phyloP scores from a whole-genome alignment of 1,284 basidiomycete genomes.

The Uromyces viciae-fabae region DNA sequence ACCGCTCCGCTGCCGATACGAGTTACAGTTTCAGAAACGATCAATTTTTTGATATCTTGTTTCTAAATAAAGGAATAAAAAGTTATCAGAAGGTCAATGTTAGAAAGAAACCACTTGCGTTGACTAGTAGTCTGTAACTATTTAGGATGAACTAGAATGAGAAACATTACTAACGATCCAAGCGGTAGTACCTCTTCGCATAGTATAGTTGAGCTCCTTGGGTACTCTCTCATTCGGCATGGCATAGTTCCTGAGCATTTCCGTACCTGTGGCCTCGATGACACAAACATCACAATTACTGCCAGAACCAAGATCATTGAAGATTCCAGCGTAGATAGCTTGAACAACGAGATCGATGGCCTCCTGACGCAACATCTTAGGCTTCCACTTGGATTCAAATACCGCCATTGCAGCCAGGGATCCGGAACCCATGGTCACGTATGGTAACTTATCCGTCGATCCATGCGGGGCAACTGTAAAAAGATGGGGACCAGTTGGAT shows the following conservation, averaged over 20 bases:
- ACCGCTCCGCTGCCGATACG: conserved; percentile 18
- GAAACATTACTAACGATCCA: conserved; percentile 34
- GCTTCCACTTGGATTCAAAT: conserved; percentile 82
- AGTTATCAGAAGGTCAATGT: background rate
- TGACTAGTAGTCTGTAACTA: no score
- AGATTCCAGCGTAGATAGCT: conserved; percentile 92
- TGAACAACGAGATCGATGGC: conserved; percentile 79
- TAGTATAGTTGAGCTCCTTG: conserved; percentile 79
- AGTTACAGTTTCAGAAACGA: conserved; percentile 36
- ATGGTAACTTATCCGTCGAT: conserved; percentile 96
- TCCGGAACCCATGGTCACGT: conserved; percentile 98
- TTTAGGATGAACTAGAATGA: no score
- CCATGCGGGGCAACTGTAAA: conserved; percentile 97
- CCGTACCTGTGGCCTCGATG: conserved; percentile 67
- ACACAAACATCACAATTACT: conserved; percentile 96
- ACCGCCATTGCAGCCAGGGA: conserved; percentile 96
- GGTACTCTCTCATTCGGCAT: conserved; percentile 65
- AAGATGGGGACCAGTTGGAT: conserved; percentile 84
- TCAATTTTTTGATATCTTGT: conserved; percentile 41
- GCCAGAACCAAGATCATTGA: conserved; percentile 97
- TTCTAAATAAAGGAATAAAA: conserved; percentile 17
- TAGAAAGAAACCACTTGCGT: background rate
- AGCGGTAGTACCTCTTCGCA: conserved; percentile 79
- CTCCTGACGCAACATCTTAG: conserved; percentile 73
- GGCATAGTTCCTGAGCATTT: conserved; percentile 80